Base-by-base conservation (phyloP, 257 asterid genomes). In the Jasminum sambac region DNA sequence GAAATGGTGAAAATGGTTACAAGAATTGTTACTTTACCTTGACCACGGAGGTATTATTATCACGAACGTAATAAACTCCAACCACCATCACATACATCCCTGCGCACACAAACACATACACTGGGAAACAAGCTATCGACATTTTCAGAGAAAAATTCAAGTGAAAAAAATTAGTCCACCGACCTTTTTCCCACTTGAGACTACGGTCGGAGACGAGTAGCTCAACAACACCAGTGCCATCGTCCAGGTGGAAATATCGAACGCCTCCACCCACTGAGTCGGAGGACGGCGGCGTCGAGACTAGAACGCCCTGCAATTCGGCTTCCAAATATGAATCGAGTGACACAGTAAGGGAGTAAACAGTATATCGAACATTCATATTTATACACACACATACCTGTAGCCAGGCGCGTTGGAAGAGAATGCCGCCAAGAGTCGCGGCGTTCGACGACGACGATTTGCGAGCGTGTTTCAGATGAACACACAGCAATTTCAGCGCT, bases 11-110 rank as follows among this genome's bases (percentile, higher is more conserved):
- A n/a, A n/a, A 60, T 12, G 8, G 39, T 36, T 17, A 19, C 38
- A 41, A n/a, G 2, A 0, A 38, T 9, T 23, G 11, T 46, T 50
- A 11, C n/a, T 44, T 68, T 60, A 90, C 98, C 98, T 81, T 93
- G 78, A 93, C 74, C 36, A 74, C 14, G 6, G 96, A 86, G 34
- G 80, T 76, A 63, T 82, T 87, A 67, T 68, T 87, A 23, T 77
- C 64, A 48, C 81, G 82, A 12, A 71, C 75, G 38, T 10, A 39
- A 78, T 83, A 85, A 14, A 68, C 87, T 78, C 99, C 99, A 70
- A 94, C 96, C 76, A 91, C 97, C 99, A 94, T 91, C 63, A 91
- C 77, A 44, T 94, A 89, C 88, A 80, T 88, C 40, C 99, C 99
- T 94, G 71, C 75, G 42, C 2, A 64, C 57, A 48, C 48, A 57